phyloP scores from a whole-genome alignment of 176 grass and related monocot genomes.

The Puya raimondii region DNA sequence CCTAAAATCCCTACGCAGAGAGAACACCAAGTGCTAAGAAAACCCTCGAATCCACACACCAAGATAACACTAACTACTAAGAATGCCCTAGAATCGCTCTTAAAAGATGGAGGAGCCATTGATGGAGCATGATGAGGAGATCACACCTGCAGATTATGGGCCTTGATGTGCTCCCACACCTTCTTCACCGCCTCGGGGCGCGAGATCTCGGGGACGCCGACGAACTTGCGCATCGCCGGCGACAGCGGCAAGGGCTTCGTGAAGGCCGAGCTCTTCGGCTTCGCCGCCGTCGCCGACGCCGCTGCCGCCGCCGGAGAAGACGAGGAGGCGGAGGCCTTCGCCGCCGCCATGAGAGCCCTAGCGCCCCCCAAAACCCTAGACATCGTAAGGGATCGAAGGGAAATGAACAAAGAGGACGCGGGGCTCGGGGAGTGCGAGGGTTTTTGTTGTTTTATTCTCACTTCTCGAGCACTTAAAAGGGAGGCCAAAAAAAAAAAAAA shows the following conservation, averaged over 20 bases:
- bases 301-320: not conserved
- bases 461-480: too few relatives aligned
- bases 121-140: not conserved
- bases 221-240: conserved; percentile 13
- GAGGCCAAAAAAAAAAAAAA: too few relatives aligned
- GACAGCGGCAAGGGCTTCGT: conserved; percentile 7
- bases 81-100: too few relatives aligned
- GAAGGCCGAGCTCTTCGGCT: not conserved
- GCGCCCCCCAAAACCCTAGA: conserved; percentile 14
- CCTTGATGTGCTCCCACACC: conserved; percentile 21
- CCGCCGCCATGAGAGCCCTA: conserved; percentile 6
- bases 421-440: too few relatives aligned
- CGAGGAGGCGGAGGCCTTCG: not conserved
- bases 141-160: conserved; percentile 14
- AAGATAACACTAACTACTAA: too few relatives aligned
- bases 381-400: not conserved
- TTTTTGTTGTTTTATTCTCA: too few relatives aligned
- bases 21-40: too few relatives aligned
- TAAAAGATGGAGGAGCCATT: not conserved
- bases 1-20: too few relatives aligned
- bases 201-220: conserved; percentile 16
- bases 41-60: too few relatives aligned
- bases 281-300: too few relatives aligned
- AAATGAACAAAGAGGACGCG: too few relatives aligned
- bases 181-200: conserved; percentile 2